Conservation (phyloP, 2,329 filamentous ascomycete genomes). For the Penicillium hesseltinei region DNA sequence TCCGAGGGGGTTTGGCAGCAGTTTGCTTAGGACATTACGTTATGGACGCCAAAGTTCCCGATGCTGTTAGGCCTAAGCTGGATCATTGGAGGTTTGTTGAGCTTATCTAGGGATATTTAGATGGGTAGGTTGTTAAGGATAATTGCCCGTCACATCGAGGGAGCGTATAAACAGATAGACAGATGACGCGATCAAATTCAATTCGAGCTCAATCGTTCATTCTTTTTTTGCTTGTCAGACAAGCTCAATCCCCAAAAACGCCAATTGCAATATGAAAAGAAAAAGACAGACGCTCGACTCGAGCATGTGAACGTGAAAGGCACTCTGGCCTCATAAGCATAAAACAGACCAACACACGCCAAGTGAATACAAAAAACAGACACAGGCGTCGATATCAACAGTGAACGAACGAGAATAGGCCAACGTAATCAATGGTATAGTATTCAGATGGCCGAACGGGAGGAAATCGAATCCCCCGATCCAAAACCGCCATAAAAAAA, state of each 20-base stretch:
- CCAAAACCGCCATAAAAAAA: not conserved
- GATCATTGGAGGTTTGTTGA: conserved; percentile 22
- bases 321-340: conserved; percentile 1
- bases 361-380: not conserved
- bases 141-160: too few relatives aligned
- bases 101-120: conserved; percentile 16
- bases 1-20: conserved; percentile 14
- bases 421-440: not conserved
- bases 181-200: not conserved
- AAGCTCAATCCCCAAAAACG: not conserved
- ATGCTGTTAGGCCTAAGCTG: conserved; percentile 11
- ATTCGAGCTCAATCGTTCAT: not conserved
- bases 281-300: conserved; percentile 1
- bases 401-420: not conserved
- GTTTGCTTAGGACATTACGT: conserved; percentile 21
- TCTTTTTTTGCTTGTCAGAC: not conserved
- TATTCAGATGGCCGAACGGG: not conserved
- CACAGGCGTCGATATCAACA: not conserved
- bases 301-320: not conserved
- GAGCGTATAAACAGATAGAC: not conserved
- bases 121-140: not conserved
- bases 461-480: not conserved
- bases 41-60: conserved; percentile 23
- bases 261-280: conserved; percentile 2
- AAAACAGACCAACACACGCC: conserved; percentile 7